Evolutionary conservation across 768 basidiomycete genomes (phyloP), one percentile per base, ranked within the genome.

Genomic region (Pleurotus eryngii): DNA sequence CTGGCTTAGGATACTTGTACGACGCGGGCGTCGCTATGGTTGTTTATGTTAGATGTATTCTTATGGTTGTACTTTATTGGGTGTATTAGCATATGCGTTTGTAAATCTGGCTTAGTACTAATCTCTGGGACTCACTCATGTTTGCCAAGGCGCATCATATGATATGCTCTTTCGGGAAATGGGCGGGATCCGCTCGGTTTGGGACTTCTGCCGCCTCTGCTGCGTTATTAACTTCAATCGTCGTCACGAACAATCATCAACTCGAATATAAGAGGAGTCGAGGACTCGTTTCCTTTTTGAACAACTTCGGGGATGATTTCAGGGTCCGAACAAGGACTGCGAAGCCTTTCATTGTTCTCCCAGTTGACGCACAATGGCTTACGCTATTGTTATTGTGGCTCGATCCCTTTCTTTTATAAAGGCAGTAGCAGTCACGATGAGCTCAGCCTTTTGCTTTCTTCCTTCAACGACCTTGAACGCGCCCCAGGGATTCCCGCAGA

Each of bases 11-110:
- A 27, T 46, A 18, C 27, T 24, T 30, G 5, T 40, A 46, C 30
- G 38, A 20, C 40, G 55, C 55, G 59, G 40, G 59, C 47, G 50
- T 39, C 49, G 53, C 57, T 51, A 43, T 22, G 24, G 30, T 35
- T 35, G 26, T 46, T 26, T 26, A 26, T 30, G 40, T 45, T 37
- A 46, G 46, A 26, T 57, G 57, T 48, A 54, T 42, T 20, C 38
- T 54, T 54, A 54, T 54, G 20, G 22, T 14, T 51, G 26, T 51
- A 51, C 11, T 17, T 30, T 51, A 17, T 22, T 30, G 20, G 49
- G 20, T 37, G 30, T 51, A 38, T 45, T 5, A 45, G 14, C 42
- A 45, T 9, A 12, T 45, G n/a, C 18, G 20, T 45, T 5, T 45
- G 42, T 45, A 22, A 17, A 17, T 15, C 42, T 20, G 17, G 42